phyloP scores from a whole-genome alignment of 441 rosid species.

The Gossypium laxum region DNA sequence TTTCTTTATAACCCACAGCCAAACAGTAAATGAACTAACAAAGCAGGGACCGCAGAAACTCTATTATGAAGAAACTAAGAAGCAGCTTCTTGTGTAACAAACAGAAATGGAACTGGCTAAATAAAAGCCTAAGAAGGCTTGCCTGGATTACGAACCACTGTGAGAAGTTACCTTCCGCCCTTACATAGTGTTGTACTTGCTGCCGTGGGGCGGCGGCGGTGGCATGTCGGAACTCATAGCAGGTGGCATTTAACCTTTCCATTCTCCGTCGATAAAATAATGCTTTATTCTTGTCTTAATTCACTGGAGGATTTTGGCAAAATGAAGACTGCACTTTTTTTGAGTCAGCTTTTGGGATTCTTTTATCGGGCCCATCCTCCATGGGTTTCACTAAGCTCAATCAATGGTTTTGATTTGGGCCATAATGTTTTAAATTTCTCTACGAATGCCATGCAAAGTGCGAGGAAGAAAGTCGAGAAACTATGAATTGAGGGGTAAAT shows the following conservation, averaged over 20 bases:
- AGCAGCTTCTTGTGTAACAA: no score
- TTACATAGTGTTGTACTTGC: slow-evolving; percentile 19
- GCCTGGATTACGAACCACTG: slow-evolving; percentile 63
- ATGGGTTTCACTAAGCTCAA: no score
- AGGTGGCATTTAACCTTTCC: slow-evolving; percentile 12
- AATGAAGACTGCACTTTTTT: not conserved
- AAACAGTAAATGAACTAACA: no score
- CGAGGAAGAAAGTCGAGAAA: no score
- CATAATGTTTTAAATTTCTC: not conserved
- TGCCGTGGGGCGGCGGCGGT: not conserved
- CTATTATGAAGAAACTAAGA: not conserved
- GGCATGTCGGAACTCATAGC: slow-evolving; percentile 31
- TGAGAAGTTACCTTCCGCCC: slow-evolving; percentile 35
- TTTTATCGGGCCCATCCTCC: not conserved
- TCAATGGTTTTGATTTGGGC: not conserved
- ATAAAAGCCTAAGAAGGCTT: slow-evolving; percentile 56
- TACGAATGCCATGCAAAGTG: no score
- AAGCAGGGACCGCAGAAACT: not conserved
- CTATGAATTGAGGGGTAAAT: no score
- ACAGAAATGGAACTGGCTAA: no score
- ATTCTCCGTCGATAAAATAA: not conserved
- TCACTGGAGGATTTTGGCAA: not conserved
- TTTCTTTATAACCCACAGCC: no score
- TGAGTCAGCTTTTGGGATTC: not conserved
- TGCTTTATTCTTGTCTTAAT: not conserved